phyloP scores from a whole-genome alignment of 208 protist species.

The Trypanosoma platydactyli region DNA sequence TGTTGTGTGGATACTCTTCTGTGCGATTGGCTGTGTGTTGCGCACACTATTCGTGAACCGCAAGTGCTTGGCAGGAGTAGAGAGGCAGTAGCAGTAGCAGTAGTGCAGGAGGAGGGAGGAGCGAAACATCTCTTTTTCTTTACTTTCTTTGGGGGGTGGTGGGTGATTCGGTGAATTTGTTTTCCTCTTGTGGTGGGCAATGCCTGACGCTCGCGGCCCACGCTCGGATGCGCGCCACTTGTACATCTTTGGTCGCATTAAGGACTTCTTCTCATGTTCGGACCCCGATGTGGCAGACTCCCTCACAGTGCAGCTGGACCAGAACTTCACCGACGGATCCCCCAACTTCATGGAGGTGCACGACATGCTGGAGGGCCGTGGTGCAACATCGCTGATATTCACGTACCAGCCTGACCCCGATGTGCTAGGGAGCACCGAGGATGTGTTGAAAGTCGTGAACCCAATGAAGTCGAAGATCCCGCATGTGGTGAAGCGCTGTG shows the following conservation, averaged over 20 bases:
- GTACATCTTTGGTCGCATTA: constrained; percentile 86
- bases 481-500: constrained; percentile 74
- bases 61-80: no score
- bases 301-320: constrained; percentile 66
- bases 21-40: no score
- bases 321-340: constrained; percentile 81
- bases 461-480: constrained; percentile 52
- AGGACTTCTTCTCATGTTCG: constrained; percentile 86
- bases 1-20: no score
- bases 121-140: not conserved
- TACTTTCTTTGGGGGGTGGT: constrained; percentile 2
- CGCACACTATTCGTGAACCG: no score
- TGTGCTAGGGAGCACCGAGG: constrained; percentile 33
- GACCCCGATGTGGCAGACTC: constrained; percentile 61
- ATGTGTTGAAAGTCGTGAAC: constrained; percentile 77
- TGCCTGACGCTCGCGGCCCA: constrained; percentile 18
- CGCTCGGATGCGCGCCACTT: constrained; percentile 80
- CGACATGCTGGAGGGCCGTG: constrained; percentile 78
- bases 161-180: not conserved
- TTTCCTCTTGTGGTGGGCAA: not conserved
- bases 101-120: not conserved
- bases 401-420: constrained; percentile 70
- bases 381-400: constrained; percentile 80
- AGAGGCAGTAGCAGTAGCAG: not conserved
- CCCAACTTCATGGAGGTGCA: constrained; percentile 86